Evolutionary conservation across 2,329 filamentous ascomycete genomes (phyloP).

Genomic region (Claviceps sp.): DNA sequence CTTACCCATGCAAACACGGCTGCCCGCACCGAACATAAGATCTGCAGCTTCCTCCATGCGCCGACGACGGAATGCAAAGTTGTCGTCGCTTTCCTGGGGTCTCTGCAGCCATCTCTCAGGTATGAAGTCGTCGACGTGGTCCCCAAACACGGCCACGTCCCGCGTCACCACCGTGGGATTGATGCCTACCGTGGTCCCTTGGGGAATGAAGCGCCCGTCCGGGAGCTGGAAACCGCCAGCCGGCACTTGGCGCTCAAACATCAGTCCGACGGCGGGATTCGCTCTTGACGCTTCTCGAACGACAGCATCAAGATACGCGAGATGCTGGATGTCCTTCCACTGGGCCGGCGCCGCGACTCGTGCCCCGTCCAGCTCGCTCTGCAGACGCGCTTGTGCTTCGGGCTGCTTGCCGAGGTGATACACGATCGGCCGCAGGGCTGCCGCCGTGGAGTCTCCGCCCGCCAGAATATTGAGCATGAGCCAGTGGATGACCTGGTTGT

Average conservation of each 20-base stretch:
- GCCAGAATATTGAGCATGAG: slow-evolving; percentile 15
- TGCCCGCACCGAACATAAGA: slow-evolving; percentile 26
- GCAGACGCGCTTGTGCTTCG: slow-evolving; percentile 13
- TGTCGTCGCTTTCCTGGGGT: slow-evolving; percentile 8
- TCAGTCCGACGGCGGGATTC: slow-evolving; percentile 33
- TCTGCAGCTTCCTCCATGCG: slow-evolving; percentile 23
- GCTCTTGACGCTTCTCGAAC: slow-evolving; percentile 36
- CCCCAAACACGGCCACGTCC: slow-evolving; percentile 29
- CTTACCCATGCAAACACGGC: slow-evolving; percentile 25
- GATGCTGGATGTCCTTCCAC: slow-evolving; percentile 13
- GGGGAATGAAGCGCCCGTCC: slow-evolving; percentile 21
- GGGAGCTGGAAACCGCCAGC: slow-evolving; percentile 20
- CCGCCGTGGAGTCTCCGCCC: slow-evolving; percentile 24
- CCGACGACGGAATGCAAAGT: slow-evolving; percentile 19
- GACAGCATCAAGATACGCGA: slow-evolving; percentile 35
- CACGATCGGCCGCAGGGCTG: slow-evolving; percentile 19
- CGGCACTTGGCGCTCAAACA: slow-evolving; percentile 37
- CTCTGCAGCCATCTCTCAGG: slow-evolving; percentile 34
- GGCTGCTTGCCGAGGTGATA: slow-evolving; percentile 24
- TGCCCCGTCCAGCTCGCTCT: slow-evolving; percentile 25
- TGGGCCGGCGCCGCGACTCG: slow-evolving; percentile 10
- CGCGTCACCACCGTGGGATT: slow-evolving; percentile 25
- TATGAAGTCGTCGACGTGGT: slow-evolving; percentile 28
- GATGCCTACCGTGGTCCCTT: slow-evolving; percentile 26
- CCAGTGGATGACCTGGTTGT: slow-evolving; percentile 11